Conservation (phyloP, 192 early-diverging fungal species). For the Entomortierella chlamydospora region DNA sequence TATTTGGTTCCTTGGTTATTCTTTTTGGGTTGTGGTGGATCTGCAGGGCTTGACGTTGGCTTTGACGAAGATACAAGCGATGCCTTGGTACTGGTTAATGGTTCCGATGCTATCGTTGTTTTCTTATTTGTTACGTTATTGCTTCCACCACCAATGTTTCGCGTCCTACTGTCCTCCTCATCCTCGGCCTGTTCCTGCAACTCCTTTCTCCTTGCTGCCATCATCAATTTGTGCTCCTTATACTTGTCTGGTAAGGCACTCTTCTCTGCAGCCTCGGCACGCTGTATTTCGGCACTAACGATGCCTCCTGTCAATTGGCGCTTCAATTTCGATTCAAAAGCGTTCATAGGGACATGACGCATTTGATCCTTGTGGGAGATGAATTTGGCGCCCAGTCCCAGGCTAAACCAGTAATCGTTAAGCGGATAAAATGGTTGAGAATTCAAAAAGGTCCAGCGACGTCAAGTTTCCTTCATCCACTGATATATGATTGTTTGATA, state of each 20-base stretch:
- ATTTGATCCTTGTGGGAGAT: constrained; percentile 64
- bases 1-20: constrained; percentile 26
- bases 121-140: neutral
- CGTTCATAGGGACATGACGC: constrained; percentile 49
- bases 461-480: no score
- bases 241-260: constrained; percentile 55
- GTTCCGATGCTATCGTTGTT: neutral
- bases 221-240: constrained; percentile 50
- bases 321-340: constrained; percentile 56
- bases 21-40: neutral
- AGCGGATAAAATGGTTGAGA: neutral
- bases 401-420: constrained; percentile 20
- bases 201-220: constrained; percentile 52
- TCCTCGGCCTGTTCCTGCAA: constrained; percentile 28
- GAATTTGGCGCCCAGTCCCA: constrained; percentile 65
- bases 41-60: no score
- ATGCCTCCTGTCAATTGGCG: constrained; percentile 53
- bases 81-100: neutral
- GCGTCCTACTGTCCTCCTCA: constrained; percentile 35
- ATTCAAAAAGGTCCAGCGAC: no score
- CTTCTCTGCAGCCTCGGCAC: constrained; percentile 34
- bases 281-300: constrained; percentile 11
- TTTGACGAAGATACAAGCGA: neutral
- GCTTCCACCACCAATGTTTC: constrained; percentile 34
- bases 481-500: no score